Evolutionary conservation across 805 yeast species (phyloP).

Genomic region (Metschnikowia kunwiensis): DNA sequence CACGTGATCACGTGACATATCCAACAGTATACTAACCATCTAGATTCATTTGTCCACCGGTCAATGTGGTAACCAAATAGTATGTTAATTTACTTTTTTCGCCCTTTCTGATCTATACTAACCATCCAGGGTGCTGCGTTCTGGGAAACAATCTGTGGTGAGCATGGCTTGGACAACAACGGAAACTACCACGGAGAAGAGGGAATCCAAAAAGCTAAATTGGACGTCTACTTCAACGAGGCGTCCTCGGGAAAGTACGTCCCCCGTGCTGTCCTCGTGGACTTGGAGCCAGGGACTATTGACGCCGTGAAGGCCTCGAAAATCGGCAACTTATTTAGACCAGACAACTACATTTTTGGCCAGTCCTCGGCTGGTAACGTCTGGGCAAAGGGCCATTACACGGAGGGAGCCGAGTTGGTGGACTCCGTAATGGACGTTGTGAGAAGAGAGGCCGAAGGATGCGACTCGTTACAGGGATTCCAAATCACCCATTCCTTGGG

Average conservation of each 20-base stretch:
- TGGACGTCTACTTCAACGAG: slow-evolving; percentile 85
- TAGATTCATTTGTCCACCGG: slow-evolving; percentile 95
- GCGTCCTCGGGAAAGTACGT: slow-evolving; percentile 86
- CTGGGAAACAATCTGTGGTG: slow-evolving; percentile 90
- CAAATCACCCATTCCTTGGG: slow-evolving; percentile 63
- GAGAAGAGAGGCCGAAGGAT: slow-evolving; percentile 90
- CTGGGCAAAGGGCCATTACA: slow-evolving; percentile 97
- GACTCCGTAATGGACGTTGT: slow-evolving; percentile 87
- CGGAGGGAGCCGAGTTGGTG: slow-evolving; percentile 93
- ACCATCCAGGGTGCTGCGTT: slow-evolving; percentile 76
- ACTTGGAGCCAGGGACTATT: slow-evolving; percentile 91
- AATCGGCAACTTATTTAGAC: slow-evolving; percentile 86
- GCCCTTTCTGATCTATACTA: slow-evolving; percentile 6
- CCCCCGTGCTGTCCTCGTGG: slow-evolving; percentile 89
- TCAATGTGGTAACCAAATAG: slow-evolving; percentile 98
- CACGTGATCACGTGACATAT: slow-evolving; percentile 1
- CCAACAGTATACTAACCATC: slow-evolving; percentile 17
- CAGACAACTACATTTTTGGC: slow-evolving; percentile 86
- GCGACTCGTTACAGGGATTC: slow-evolving; percentile 93
- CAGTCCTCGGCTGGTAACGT: slow-evolving; percentile 93
- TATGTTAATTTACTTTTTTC: slow-evolving; percentile 34
- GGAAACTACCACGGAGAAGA: slow-evolving; percentile 61
- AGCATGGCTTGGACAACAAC: slow-evolving; percentile 73
- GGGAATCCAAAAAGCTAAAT: slow-evolving; percentile 47
- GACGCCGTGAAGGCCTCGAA: slow-evolving; percentile 77